A percentile compares a stretch with the other conserved stretches of the same genome.
phyloP scores from a whole-genome alignment of 2,329 filamentous ascomycete genomes.

The Microascus cirrosus region DNA sequence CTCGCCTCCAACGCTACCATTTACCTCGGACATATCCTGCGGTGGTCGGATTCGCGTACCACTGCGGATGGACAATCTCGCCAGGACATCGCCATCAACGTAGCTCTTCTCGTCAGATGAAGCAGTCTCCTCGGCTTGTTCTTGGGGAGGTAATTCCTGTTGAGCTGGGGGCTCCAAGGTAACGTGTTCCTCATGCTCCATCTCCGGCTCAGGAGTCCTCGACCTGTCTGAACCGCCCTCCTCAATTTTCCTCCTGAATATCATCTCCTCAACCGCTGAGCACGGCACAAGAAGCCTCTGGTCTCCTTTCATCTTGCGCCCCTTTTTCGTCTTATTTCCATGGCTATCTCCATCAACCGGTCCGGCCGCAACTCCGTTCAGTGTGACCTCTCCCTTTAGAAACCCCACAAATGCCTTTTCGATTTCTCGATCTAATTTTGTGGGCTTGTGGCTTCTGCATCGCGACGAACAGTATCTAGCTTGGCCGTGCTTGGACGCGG shows the following conservation, averaged over 20 bases:
- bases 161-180: slow-evolving; percentile 18
- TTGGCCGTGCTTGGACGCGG: slow-evolving; percentile 11
- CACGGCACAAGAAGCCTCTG: slow-evolving; percentile 35
- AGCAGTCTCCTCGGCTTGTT: slow-evolving; percentile 2
- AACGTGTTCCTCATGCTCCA: slow-evolving; percentile 32
- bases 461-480: slow-evolving; percentile 45
- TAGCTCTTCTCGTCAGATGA: slow-evolving; percentile 20
- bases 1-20: slow-evolving; percentile 44
- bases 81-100: slow-evolving; percentile 27
- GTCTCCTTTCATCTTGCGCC: slow-evolving; percentile 32
- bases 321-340: slow-evolving; percentile 10
- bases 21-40: slow-evolving; percentile 34
- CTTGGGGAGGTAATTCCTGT: slow-evolving; percentile 11
- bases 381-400: slow-evolving; percentile 10
- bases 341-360: slow-evolving; percentile 5
- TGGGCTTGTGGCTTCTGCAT: slow-evolving; percentile 39
- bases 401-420: slow-evolving; percentile 34
- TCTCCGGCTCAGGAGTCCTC: slow-evolving; percentile 26
- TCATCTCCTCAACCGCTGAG: slow-evolving; percentile 32
- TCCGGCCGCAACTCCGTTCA: neutral
- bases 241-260: slow-evolving; percentile 24
- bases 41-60: slow-evolving; percentile 22
- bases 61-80: slow-evolving; percentile 22
- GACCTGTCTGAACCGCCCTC: slow-evolving; percentile 14
- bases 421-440: slow-evolving; percentile 36